Base-by-base conservation (phyloP, 1,139 yeast species). In the Candida glucosophila region DNA sequence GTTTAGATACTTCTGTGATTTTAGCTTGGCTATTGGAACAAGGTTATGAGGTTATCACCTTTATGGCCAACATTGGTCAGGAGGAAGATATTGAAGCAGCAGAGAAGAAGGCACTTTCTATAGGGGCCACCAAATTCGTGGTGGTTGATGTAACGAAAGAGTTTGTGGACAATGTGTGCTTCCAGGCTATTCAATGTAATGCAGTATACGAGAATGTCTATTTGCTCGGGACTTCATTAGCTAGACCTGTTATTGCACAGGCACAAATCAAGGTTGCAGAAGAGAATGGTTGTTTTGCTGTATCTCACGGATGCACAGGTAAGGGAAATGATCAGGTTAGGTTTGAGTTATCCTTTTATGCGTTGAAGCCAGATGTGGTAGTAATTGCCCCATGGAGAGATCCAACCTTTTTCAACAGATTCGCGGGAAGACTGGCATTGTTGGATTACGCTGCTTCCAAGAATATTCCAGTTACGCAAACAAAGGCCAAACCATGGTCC, bases 331-430 rank as follows among this genome's bases (percentile, higher is more conserved):
- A 90, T 61, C 98, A 90, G 67, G 97, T 90, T 41, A 80, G 98
- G 64, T 90, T 90, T 55, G 98, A 90, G 65, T 70, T 90, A 41
- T 81, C 93, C 8, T 90, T 88, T 71, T 90, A 90, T 58, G 98
- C 97, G 19, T 74, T 90, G 58, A 86, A 90, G 68, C 98, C 98
- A 25, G 97, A 88, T 52, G 95, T 90, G 46, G 68, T 73, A 53
- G 95, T 86, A 43, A 90, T 90, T 64, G 95, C 98, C 26, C 98
- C 98, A 55, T 90, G 98, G 98, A 83, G 98, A 73, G 85, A 82
- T 55, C 97, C 98, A 21, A 81, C 53, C 25, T 90, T 90, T 59
- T 86, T 85, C 67, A 77, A 85, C 62, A 77, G 95, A 66, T 90
- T 90, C 55, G 97, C 94, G 25, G 98, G 98, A 48, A 86, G 98